These are phyloP conservation scores for Exophiala alcalophila DNA, from an alignment of 2,329 filamentous ascomycete genomes.

Conservation along the genomic window DNA sequence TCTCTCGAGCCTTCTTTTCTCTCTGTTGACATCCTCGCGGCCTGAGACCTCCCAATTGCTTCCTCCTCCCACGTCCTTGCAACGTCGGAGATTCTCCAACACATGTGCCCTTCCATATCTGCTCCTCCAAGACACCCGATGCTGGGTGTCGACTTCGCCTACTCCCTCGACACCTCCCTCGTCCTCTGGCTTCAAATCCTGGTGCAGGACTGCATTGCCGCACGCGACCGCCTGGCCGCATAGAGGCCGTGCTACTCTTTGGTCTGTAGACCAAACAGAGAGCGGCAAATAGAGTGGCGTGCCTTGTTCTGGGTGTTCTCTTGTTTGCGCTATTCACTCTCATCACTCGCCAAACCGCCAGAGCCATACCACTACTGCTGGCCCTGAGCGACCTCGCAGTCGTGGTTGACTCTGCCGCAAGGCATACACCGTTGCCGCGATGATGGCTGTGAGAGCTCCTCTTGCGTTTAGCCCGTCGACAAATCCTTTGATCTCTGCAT, in stretches of 20 bases:
- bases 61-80: slow-evolving; percentile 16
- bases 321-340: slow-evolving; percentile 3
- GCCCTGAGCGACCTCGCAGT: slow-evolving; percentile 11
- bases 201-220: slow-evolving; percentile 19
- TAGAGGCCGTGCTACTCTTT: slow-evolving; percentile 17
- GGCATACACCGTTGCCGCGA: slow-evolving; percentile 11
- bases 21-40: slow-evolving; percentile 3
- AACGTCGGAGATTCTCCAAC: slow-evolving; percentile 5
- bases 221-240: slow-evolving; percentile 25
- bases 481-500: slow-evolving; percentile 54
- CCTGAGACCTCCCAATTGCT: slow-evolving; percentile 21
- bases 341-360: no score
- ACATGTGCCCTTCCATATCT: slow-evolving; percentile 9
- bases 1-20: slow-evolving; percentile 11
- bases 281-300: slow-evolving; percentile 15
- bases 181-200: slow-evolving; percentile 9
- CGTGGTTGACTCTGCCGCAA: slow-evolving; percentile 21
- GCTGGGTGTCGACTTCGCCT: slow-evolving; percentile 10
- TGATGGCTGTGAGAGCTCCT: slow-evolving; percentile 62
- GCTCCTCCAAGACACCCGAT: slow-evolving; percentile 11
- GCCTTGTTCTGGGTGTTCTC: slow-evolving; percentile 18
- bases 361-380: no score
- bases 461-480: slow-evolving; percentile 56
- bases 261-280: slow-evolving; percentile 4
- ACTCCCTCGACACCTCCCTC: slow-evolving; percentile 9